These are phyloP conservation scores for Micromonas commoda DNA, from an alignment of 139 green algal genomes.

Conservation along the genomic window DNA sequence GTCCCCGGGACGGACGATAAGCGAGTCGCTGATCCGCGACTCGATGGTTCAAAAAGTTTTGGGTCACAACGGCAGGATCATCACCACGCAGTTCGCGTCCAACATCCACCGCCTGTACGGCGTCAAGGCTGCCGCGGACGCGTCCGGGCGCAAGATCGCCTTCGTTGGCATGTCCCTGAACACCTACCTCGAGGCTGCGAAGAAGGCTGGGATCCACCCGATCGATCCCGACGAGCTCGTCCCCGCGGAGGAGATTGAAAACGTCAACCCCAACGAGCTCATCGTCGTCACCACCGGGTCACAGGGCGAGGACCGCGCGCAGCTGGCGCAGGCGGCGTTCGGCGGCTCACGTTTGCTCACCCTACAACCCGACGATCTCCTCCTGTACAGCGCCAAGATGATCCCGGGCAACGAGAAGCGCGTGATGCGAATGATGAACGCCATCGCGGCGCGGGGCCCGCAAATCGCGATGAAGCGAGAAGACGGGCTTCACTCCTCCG, in stretches of 20 bases:
- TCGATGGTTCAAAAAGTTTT: conserved; percentile 60
- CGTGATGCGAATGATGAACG: conserved; percentile 95
- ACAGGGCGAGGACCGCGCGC: conserved; percentile 79
- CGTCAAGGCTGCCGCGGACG: conserved; percentile 90
- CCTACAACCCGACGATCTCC: conserved; percentile 68
- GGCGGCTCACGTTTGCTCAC: conserved; percentile 64
- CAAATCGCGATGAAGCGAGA: conserved; percentile 64
- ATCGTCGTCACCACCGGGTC: conserved; percentile 67
- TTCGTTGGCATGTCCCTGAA: conserved; percentile 89
- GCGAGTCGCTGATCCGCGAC: conserved; percentile 68
- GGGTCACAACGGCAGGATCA: conserved; percentile 69
- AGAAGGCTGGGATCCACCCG: conserved; percentile 57
- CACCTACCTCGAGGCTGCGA: conserved; percentile 90
- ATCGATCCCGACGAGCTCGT: conserved; percentile 75
- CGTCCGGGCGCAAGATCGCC: conserved; percentile 59
- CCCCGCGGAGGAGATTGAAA: conserved; percentile 54
- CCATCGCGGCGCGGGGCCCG: conserved; percentile 62
- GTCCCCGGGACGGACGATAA: conserved; percentile 74
- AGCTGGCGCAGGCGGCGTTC: conserved; percentile 72
- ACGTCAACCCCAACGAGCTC: conserved; percentile 76
- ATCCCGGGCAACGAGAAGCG: conserved; percentile 58
- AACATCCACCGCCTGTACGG: conserved; percentile 81
- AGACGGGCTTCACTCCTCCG: conserved; percentile 78
- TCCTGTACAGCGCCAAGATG: conserved; percentile 88
- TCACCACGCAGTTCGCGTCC: conserved; percentile 89